phyloP scores from a whole-genome alignment of 345 rosid genomes.

The Pistacia integerrima region DNA sequence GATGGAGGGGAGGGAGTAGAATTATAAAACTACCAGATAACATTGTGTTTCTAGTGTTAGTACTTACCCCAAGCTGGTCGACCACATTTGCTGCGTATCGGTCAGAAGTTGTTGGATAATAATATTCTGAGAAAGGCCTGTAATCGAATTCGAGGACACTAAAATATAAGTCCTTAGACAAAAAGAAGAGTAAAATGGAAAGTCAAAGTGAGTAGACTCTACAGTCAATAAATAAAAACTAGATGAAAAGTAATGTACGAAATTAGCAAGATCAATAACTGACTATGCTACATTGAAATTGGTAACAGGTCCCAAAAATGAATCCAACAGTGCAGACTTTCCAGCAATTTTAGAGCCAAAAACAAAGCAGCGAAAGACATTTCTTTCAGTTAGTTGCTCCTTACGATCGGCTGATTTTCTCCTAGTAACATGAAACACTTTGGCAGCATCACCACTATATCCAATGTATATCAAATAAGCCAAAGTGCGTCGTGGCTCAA shows the following conservation, averaged over 20 bases:
- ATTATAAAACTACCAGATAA: conserved; percentile 8
- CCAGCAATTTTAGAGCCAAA: conserved; percentile 80
- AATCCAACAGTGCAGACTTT: conserved; percentile 65
- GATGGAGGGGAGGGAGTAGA: too few relatives aligned
- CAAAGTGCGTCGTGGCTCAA: conserved; percentile 62
- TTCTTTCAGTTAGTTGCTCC: conserved; percentile 71
- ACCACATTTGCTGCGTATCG: conserved; percentile 55
- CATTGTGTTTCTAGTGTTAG: conserved; percentile 6
- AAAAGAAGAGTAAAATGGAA: conserved; percentile 1
- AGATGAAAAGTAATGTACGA: conserved; percentile 1
- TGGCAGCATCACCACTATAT: conserved; percentile 64
- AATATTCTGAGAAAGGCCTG: conserved; percentile 65
- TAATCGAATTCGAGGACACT: conserved; percentile 3
- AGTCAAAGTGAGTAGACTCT: not conserved
- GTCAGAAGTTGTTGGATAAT: conserved; percentile 46
- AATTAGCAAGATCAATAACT: conserved; percentile 18
- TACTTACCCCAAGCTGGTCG: conserved; percentile 74
- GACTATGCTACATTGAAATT: not conserved
- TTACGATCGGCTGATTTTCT: conserved; percentile 70
- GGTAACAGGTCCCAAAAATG: conserved; percentile 45
- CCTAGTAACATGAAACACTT: conserved; percentile 58
- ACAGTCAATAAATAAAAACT: conserved; percentile 8
- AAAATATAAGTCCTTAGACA: conserved; percentile 11
- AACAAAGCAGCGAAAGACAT: conserved; percentile 68
- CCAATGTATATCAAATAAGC: conserved; percentile 74